Percentiles rank a stretch among this genome's conserved stretches.
Conservation (phyloP, 2,329 filamentous ascomycete species). For the Aspergillus niger region DNA sequence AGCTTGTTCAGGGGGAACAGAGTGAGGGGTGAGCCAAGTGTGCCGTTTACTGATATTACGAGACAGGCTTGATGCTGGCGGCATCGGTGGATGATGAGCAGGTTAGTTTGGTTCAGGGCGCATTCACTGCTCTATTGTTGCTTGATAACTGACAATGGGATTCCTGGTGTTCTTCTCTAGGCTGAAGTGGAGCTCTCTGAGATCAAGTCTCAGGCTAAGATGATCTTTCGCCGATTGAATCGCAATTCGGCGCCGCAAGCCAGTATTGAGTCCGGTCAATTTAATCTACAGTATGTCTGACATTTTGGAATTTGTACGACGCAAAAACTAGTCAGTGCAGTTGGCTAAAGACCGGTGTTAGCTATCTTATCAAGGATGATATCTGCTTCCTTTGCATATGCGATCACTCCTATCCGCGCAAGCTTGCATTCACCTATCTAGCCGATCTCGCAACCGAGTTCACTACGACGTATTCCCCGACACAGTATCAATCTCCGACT, state of each 20-base stretch:
- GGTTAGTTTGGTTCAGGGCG: conserved; percentile 43
- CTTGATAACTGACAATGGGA: conserved; percentile 4
- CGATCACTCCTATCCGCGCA: conserved; percentile 91
- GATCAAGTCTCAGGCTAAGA: conserved; percentile 87
- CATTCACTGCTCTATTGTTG: neutral
- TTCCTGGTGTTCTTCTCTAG: conserved; percentile 34
- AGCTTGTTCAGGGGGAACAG: neutral
- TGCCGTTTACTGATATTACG: conserved; percentile 27
- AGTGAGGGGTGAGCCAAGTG: neutral
- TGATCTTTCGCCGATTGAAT: conserved; percentile 83
- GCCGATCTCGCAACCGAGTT: conserved; percentile 90
- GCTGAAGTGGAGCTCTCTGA: conserved; percentile 77
- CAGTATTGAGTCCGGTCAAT: conserved; percentile 81
- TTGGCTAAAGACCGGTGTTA: conserved; percentile 35
- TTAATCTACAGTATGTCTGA: conserved; percentile 76
- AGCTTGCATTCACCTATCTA: conserved; percentile 97
- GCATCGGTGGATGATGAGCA: conserved; percentile 92
- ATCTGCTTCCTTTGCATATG: conserved; percentile 93
- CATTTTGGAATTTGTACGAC: neutral
- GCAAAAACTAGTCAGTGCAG: neutral
- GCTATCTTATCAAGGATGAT: conserved; percentile 80
- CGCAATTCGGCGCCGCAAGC: conserved; percentile 89
- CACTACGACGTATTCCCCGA: conserved; percentile 74
- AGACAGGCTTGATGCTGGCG: conserved; percentile 83
- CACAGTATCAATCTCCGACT: conserved; percentile 71